These are phyloP conservation scores for Fusarium chuoi DNA, from an alignment of 2,329 filamentous ascomycete genomes.

Conservation along the genomic window DNA sequence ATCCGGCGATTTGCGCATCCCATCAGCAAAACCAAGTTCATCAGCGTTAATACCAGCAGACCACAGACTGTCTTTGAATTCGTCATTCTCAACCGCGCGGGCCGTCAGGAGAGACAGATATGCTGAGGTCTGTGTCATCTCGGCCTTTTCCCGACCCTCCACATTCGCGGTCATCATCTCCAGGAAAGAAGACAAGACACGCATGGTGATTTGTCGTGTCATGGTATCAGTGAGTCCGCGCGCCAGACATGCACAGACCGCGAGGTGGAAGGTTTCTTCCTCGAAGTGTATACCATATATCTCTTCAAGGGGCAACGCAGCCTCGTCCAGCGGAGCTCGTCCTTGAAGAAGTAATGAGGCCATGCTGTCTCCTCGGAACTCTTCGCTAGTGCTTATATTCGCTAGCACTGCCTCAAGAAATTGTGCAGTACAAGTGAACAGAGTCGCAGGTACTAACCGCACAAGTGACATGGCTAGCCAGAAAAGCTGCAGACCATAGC, in stretches of 20 bases:
- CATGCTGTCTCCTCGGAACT: slow-evolving; percentile 69
- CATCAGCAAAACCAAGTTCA: slow-evolving; percentile 43
- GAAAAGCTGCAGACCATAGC: slow-evolving; percentile 75
- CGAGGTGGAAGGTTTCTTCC: slow-evolving; percentile 73
- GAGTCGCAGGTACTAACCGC: slow-evolving; percentile 67
- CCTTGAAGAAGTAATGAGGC: slow-evolving; percentile 70
- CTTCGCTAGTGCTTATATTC: slow-evolving; percentile 70
- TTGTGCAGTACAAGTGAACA: slow-evolving; percentile 74
- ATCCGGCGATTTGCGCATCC: slow-evolving; percentile 41
- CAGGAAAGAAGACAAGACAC: slow-evolving; percentile 71
- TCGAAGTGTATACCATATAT: slow-evolving; percentile 74
- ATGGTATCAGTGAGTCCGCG: slow-evolving; percentile 71
- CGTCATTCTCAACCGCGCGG: slow-evolving; percentile 65
- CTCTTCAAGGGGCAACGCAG: slow-evolving; percentile 69
- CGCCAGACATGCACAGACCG: slow-evolving; percentile 71
- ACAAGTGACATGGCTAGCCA: slow-evolving; percentile 76
- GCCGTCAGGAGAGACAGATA: slow-evolving; percentile 71
- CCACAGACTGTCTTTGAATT: slow-evolving; percentile 72
- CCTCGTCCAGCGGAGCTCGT: slow-evolving; percentile 68
- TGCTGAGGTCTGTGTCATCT: slow-evolving; percentile 56
- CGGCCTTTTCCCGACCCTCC: slow-evolving; percentile 17
- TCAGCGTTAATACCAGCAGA: slow-evolving; percentile 63
- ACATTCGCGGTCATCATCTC: slow-evolving; percentile 48
- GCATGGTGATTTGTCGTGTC: slow-evolving; percentile 67
- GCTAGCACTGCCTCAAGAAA: slow-evolving; percentile 73